Evolutionary conservation across 805 yeast species (phyloP), one percentile per base, ranked within the genome.

Genomic region (Hanseniaspora vineae): DNA sequence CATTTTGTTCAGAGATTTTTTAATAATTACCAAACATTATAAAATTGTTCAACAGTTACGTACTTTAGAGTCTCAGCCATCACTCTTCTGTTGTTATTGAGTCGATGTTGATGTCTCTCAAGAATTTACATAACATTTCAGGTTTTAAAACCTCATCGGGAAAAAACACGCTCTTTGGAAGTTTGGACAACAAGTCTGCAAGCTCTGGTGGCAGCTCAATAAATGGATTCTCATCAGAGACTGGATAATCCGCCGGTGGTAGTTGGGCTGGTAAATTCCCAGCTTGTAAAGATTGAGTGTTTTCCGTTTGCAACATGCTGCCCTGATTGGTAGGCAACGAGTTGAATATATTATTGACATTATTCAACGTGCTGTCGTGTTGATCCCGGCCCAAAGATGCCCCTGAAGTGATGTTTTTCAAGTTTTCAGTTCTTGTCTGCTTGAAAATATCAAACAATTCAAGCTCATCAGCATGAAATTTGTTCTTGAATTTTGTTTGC

Each of bases 401-500:
- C 8, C n/a, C 8, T 4, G 29, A 23, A 4, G 4, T 23, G 49
- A 14, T 39, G 39, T 13, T 31, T n/a, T 13, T 35, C 33, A 15
- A 31, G 31, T 18, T 39, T 31, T 8, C 20, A 18, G 31, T 19
- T 40, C 43, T 40, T 40, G 43, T 20, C 15, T 48, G 51, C 14
- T 42, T 44, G 39, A 46, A 52, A 14, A 42, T 44, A 17, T 51
- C 50, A 42, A 52, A 35, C 51, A 42, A n/a, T 44, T 31, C 15
- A 50, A 42, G 18, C 29, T 39, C 43, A n/a, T 19, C 12, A 11
- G 15, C n/a, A 6, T 13, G 5, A 15, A 85, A 88, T 35, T 72
- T 64, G 51, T 77, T 80, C 32, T 72, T 66, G 61, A 73, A 88
- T 51, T 94, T 73, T 48, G 69, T 71, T 52, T 84, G 88, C 43